Base-by-base conservation (phyloP, 1,284 basidiomycete genomes). In the Lentinula novae-zelandiae region DNA sequence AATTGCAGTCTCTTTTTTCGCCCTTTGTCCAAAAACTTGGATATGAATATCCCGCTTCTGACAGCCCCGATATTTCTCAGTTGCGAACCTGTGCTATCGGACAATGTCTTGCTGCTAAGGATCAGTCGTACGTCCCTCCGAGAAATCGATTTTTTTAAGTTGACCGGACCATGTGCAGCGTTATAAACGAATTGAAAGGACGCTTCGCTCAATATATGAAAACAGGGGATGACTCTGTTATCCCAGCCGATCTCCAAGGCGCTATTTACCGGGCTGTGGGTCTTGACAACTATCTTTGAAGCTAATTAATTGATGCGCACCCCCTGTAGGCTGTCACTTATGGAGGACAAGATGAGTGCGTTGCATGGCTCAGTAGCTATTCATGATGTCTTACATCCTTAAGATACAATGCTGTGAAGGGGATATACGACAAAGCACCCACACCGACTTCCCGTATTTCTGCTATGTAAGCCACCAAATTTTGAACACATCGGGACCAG, bases 11-110 rank as follows among this genome's bases (percentile, higher is more conserved):
- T 42, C 78, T 97, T 48, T 95, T 93, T 75, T 81, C 80, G 52
- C 96, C 95, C 5, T 74, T 96, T 46, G 91, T 94, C 40, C 77
- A 92, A 57, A 82, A 80, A 67, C 82, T 97, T 58, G 94, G 95
- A 17, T 96, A 90, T 69, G 89, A 93, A 54, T 91, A 90, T 71
- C 73, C 78, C 4, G 78, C 80, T 13, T 75, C 78, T 38, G 96
- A 99, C 64, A 80, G 86, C 9, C 79, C 86, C 27, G 93, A 93
- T 65, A 81, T 81, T 52, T 84, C 86, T 48, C 85, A 92, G 70
- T 77, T 98, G 57, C 85, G 96, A 46, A 90, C 93, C 8, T 78
- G 84, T 20, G 92, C 90, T 1, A 87, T 98, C 63, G 78, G 76
- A 13, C 81, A 86, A 39, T 85, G 89, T 27, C 87, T 88, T n/a